These are phyloP conservation scores for Podila epigama DNA, from an alignment of 192 early-diverging fungal species.

Conservation along the genomic window DNA sequence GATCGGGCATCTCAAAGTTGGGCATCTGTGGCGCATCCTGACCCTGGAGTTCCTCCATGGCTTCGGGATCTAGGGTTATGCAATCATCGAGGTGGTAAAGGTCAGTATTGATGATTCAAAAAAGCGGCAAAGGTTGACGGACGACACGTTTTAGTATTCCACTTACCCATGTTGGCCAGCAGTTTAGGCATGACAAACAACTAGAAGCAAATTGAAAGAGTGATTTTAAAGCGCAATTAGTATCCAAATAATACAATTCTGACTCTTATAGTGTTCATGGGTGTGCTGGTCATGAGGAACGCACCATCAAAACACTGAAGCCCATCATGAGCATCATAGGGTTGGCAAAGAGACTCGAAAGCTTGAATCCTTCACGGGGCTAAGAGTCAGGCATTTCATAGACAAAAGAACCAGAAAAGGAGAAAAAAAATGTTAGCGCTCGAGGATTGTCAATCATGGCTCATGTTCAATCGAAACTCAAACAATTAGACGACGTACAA, in stretches of 20 bases:
- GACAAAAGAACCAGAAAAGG: neutral
- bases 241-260: too few relatives aligned
- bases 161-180: conserved; percentile 58
- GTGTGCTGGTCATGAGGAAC: too few relatives aligned
- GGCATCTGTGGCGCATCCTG: conserved; percentile 55
- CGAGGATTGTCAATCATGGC: too few relatives aligned
- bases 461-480: too few relatives aligned
- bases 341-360: conserved; percentile 60
- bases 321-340: conserved; percentile 70
- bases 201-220: neutral
- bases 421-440: neutral
- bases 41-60: conserved; percentile 55
- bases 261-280: too few relatives aligned
- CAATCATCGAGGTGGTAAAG: neutral
- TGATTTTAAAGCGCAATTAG: neutral
- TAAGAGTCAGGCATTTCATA: neutral
- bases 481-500: too few relatives aligned
- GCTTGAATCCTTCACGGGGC: conserved; percentile 62
- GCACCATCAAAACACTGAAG: conserved; percentile 57
- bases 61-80: conserved; percentile 53
- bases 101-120: neutral
- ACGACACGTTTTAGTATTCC: neutral
- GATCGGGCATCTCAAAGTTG: conserved; percentile 55
- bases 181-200: conserved; percentile 65
- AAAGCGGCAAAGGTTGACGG: neutral